Evolutionary conservation across 2,329 filamentous ascomycete species (phyloP).

Genomic region (Exserohilum turcica): DNA sequence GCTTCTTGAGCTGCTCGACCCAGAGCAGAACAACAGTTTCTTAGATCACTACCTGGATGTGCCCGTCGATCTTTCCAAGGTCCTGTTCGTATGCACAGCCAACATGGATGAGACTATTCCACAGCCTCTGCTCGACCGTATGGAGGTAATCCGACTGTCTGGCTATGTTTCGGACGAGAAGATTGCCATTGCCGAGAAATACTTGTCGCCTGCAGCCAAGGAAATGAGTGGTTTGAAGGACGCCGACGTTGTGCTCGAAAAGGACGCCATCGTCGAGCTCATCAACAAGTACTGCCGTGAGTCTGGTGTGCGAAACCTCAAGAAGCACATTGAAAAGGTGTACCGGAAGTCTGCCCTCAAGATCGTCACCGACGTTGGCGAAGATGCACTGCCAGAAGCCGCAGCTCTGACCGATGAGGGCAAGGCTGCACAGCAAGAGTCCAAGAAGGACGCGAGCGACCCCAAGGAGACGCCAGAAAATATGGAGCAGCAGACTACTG

Average conservation of each 20-base stretch:
- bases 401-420: slow-evolving; percentile 84
- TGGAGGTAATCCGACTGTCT: slow-evolving; percentile 96
- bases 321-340: slow-evolving; percentile 99
- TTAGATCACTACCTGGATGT: slow-evolving; percentile 99
- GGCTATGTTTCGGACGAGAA: slow-evolving; percentile 98
- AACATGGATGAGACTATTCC: slow-evolving; percentile 99
- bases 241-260: slow-evolving; percentile 83
- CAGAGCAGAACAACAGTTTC: slow-evolving; percentile 97
- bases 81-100: slow-evolving; percentile 96
- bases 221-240: slow-evolving; percentile 88
- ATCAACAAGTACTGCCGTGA: slow-evolving; percentile 99
- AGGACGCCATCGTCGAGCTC: slow-evolving; percentile 89
- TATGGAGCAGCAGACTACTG: slow-evolving; percentile 64
- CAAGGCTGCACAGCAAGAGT: slow-evolving; percentile 74
- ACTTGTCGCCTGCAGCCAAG: slow-evolving; percentile 92
- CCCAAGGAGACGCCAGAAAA: slow-evolving; percentile 65
- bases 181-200: slow-evolving; percentile 95
- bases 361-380: slow-evolving; percentile 92
- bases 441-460: slow-evolving; percentile 68
- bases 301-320: slow-evolving; percentile 94
- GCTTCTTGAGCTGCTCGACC: slow-evolving; percentile 89
- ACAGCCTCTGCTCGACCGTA: slow-evolving; percentile 87
- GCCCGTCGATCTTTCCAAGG: slow-evolving; percentile 94
- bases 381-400: slow-evolving; percentile 78
- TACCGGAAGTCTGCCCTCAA: slow-evolving; percentile 97